These are phyloP conservation scores for Sugiyamaella marilandica DNA, from an alignment of 805 yeast genomes.

Conservation along the genomic window DNA sequence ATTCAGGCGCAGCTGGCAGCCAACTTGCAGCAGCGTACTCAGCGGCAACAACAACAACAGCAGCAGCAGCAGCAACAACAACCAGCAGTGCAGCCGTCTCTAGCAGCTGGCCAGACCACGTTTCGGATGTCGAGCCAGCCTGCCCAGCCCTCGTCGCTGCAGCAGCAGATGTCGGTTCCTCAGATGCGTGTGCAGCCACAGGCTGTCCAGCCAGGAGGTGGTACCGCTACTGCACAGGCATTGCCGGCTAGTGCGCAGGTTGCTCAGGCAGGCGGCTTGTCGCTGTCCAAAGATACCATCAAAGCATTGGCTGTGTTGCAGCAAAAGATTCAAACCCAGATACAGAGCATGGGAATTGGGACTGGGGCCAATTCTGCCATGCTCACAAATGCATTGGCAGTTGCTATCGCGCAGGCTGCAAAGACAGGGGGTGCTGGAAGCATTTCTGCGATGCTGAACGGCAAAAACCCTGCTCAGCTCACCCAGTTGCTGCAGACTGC, in stretches of 20 bases:
- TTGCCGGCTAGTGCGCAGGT: conserved; percentile 9
- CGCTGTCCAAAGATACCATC: conserved; percentile 54
- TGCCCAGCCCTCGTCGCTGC: neutral
- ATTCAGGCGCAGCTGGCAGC: conserved; percentile 22
- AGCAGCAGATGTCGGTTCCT: conserved; percentile 14
- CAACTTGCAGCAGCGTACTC: conserved; percentile 10
- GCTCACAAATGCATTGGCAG: conserved; percentile 84
- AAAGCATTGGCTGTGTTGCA: conserved; percentile 78
- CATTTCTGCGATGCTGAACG: conserved; percentile 21
- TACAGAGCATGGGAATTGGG: conserved; percentile 72
- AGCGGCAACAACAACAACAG: conserved; percentile 1
- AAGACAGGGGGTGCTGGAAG: conserved; percentile 39
- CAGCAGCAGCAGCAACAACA: conserved; percentile 1
- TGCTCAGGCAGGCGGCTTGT: conserved; percentile 17
- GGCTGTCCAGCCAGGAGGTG: neutral
- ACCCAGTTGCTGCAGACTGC: conserved; percentile 22
- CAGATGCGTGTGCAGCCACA: conserved; percentile 20
- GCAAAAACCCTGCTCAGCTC: conserved; percentile 25
- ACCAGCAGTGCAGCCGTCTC: conserved; percentile 21
- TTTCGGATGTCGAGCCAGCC: conserved; percentile 10
- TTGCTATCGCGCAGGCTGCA: conserved; percentile 88
- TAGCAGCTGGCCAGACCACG: conserved; percentile 25
- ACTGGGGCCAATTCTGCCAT: conserved; percentile 80
- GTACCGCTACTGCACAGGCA: neutral
- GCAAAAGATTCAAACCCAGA: conserved; percentile 74